Conservation (phyloP, 106 monocot species). For the Apostasia ramifera region DNA sequence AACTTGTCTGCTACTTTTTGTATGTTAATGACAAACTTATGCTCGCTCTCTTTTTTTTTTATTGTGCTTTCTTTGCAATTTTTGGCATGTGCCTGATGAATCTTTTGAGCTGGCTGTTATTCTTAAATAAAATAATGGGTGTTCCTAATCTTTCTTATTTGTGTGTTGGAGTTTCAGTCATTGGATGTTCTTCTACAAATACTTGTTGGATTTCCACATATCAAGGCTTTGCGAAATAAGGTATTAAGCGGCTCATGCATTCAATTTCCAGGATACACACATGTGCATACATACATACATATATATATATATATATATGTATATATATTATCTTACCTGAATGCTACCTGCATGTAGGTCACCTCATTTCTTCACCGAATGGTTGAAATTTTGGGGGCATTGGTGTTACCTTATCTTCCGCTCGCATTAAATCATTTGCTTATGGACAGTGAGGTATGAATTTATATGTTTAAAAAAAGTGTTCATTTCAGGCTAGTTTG, state of each 20-base stretch:
- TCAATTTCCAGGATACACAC: too few species aligned
- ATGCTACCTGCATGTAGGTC: slow-evolving; percentile 30
- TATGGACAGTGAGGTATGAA: slow-evolving; percentile 65
- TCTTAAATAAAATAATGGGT: background rate
- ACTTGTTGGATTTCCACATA: slow-evolving; percentile 59
- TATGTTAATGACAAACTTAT: too few species aligned
- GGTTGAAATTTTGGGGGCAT: slow-evolving; percentile 75
- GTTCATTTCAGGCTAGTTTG: background rate
- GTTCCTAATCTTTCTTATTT: slow-evolving; percentile 5
- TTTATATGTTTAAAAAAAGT: background rate
- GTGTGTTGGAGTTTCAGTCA: slow-evolving; percentile 36
- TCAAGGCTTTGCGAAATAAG: slow-evolving; percentile 71
- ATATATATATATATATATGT: too few species aligned
- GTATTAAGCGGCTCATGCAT: slow-evolving; percentile 18
- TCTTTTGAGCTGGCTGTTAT: background rate
- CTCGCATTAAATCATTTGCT: slow-evolving; percentile 84
- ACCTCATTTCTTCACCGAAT: slow-evolving; percentile 94
- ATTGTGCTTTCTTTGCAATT: background rate
- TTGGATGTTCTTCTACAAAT: slow-evolving; percentile 74
- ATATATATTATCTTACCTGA: too few species aligned
- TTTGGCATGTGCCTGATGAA: slow-evolving; percentile 1
- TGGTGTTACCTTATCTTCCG: slow-evolving; percentile 72
- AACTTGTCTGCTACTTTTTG: background rate
- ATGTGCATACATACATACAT: too few species aligned
- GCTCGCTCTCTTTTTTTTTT: background rate